These are phyloP conservation scores for Ehretia macrophylla DNA, from an alignment of 257 asterid species.

Conservation along the genomic window DNA sequence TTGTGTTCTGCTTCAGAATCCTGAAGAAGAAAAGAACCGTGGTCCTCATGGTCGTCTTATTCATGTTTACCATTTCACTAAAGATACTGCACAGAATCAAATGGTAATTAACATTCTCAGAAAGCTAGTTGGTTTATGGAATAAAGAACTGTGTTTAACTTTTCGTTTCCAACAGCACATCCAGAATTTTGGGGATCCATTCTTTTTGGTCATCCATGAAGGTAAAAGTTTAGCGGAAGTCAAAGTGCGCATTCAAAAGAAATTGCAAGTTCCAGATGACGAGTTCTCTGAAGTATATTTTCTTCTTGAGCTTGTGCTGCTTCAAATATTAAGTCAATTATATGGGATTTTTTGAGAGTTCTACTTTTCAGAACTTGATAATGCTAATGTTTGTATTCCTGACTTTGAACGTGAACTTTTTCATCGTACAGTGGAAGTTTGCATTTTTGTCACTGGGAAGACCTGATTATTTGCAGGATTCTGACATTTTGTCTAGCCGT, in stretches of 20 bases:
- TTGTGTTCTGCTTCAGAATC: not conserved
- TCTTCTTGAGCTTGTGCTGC: too few species aligned
- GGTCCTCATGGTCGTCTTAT: not conserved
- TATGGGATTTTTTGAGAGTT: not conserved
- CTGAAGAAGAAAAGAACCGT: not conserved
- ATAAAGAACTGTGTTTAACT: not conserved
- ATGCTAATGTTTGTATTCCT: not conserved
- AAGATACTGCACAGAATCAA: not conserved
- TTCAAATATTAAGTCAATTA: too few species aligned
- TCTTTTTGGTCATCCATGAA: not conserved
- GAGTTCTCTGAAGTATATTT: not conserved
- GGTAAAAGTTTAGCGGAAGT: not conserved
- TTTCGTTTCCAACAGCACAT: not conserved
- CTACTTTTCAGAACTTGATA: too few species aligned
- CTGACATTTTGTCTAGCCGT: conserved; percentile 56
- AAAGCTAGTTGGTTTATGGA: too few species aligned
- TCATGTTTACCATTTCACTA: not conserved
- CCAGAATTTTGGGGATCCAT: not conserved
- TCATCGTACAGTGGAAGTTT: conserved; percentile 54
- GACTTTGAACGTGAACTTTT: not conserved
- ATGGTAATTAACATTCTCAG: not conserved
- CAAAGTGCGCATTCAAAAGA: not conserved
- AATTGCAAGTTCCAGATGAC: not conserved
- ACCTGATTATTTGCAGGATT: conserved; percentile 69
- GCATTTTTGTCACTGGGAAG: conserved; percentile 64